Conservation (phyloP, 2,329 filamentous ascomycete species). For the Leptographium galeiforme region DNA sequence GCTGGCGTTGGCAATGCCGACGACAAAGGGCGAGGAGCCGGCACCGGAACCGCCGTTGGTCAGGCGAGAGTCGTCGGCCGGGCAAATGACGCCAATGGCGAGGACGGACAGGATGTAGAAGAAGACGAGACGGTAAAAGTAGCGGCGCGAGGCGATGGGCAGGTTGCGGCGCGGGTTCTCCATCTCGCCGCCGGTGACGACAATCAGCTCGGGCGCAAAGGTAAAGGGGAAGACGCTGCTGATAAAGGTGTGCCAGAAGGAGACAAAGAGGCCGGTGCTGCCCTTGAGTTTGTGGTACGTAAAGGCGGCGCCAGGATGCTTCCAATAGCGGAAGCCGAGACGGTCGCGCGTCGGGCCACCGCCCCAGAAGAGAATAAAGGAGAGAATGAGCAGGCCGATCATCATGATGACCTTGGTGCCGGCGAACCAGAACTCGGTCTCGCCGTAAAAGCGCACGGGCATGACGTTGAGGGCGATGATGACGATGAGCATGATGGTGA, state of each 20-base stretch:
- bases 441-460: conserved; percentile 9
- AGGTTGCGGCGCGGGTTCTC: conserved; percentile 61
- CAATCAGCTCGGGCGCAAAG: conserved; percentile 39
- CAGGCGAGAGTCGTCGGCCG: conserved; percentile 18
- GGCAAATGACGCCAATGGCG: conserved; percentile 15
- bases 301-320: conserved; percentile 27
- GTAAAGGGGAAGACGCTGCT: conserved; percentile 31
- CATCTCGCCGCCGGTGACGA: conserved; percentile 45
- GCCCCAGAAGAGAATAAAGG: conserved; percentile 31
- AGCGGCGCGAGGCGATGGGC: conserved; percentile 57
- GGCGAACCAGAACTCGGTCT: conserved; percentile 9
- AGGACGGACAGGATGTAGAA: conserved; percentile 19
- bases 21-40: conserved; percentile 50
- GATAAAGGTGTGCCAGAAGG: conserved; percentile 29
- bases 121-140: conserved; percentile 23
- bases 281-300: conserved; percentile 22
- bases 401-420: conserved; percentile 32
- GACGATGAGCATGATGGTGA: conserved; percentile 10
- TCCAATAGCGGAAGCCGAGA: conserved; percentile 9
- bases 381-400: conserved; percentile 20
- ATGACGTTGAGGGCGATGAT: conserved; percentile 2
- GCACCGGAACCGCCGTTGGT: conserved; percentile 19
- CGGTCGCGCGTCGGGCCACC: conserved; percentile 11
- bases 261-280: conserved; percentile 24
- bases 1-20: conserved; percentile 55